Percentiles rank a stretch among this genome's conserved stretches.
Conservation (phyloP, 768 basidiomycete genomes). For the Kwoniella shandongensis region DNA sequence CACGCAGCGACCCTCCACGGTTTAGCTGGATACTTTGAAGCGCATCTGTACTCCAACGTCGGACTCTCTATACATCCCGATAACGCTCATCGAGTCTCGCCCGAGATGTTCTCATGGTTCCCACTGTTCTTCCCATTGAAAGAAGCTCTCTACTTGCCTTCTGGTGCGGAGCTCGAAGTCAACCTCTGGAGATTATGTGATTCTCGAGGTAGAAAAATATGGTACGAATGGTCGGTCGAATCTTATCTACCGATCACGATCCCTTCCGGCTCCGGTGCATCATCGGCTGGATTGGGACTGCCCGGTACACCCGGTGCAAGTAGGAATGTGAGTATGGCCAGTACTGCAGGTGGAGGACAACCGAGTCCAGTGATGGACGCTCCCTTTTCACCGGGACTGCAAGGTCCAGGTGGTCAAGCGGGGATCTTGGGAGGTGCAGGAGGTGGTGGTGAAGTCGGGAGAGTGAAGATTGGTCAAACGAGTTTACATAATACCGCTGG, state of each 20-base stretch:
- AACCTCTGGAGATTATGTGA: conserved; percentile 92
- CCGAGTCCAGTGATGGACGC: conserved; percentile 75
- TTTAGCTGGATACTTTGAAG: conserved; percentile 95
- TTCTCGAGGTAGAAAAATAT: conserved; percentile 69
- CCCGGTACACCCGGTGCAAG: conserved; percentile 11
- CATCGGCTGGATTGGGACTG: no score
- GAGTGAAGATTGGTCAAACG: conserved; percentile 90
- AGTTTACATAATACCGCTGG: conserved; percentile 88
- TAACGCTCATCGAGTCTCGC: conserved; percentile 77
- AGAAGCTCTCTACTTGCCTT: conserved; percentile 89
- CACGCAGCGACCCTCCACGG: conserved; percentile 92
- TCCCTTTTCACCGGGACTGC: conserved; percentile 27
- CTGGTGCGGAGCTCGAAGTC: conserved; percentile 86
- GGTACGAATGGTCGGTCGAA: conserved; percentile 99
- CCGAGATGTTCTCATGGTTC: conserved; percentile 99
- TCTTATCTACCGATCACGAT: conserved; percentile 69
- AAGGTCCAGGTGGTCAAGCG: not conserved
- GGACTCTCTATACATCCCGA: conserved; percentile 93
- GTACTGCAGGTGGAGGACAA: conserved; percentile 24
- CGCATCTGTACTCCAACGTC: conserved; percentile 82
- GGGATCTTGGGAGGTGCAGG: conserved; percentile 15
- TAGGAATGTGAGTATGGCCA: conserved; percentile 1
- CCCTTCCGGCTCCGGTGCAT: conserved; percentile 25
- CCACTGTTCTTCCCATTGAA: conserved; percentile 93
- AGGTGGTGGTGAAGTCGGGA: conserved; percentile 25